Evolutionary conservation across 768 basidiomycete species (phyloP).

Genomic region (Psilocybe cyanescens): DNA sequence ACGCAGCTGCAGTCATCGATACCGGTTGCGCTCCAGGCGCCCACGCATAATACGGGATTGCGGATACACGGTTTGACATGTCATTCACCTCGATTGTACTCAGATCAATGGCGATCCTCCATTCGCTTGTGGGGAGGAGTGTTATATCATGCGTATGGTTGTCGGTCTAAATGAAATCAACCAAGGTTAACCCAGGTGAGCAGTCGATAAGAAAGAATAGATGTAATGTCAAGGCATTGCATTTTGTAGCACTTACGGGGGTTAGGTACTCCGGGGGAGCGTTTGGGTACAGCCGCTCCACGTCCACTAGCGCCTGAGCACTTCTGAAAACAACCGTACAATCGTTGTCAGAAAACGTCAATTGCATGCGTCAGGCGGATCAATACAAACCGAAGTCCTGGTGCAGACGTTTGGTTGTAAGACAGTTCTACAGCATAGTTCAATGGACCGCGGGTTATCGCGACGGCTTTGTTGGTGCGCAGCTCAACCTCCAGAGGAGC

Average conservation of each 20-base stretch:
- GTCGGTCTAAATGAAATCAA: constrained; percentile 32
- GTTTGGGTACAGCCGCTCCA: constrained; percentile 36
- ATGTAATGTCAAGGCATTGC: too few species aligned
- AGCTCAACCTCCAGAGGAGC: constrained; percentile 37
- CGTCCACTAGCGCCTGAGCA: constrained; percentile 39
- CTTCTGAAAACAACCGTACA: constrained; percentile 29
- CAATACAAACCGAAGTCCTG: constrained; percentile 33
- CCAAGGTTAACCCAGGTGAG: background rate
- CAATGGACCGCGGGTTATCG: constrained; percentile 39
- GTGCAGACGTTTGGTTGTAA: constrained; percentile 35
- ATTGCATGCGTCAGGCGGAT: background rate
- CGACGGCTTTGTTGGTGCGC: constrained; percentile 38
- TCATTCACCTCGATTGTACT: constrained; percentile 37
- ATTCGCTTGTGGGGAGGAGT: constrained; percentile 39
- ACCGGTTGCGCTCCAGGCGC: constrained; percentile 41
- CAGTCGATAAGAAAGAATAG: background rate
- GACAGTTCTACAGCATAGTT: constrained; percentile 41
- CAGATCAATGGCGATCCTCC: constrained; percentile 45
- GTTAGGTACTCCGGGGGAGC: constrained; percentile 39
- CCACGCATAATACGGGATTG: constrained; percentile 44
- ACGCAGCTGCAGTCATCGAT: constrained; percentile 41
- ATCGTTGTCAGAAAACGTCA: background rate
- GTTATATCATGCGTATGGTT: constrained; percentile 42
- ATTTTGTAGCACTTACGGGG: constrained; percentile 28
- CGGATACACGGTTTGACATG: constrained; percentile 23